These are phyloP conservation scores for Massarina eburnea DNA, from an alignment of 2,329 filamentous ascomycete genomes.

Conservation along the genomic window DNA sequence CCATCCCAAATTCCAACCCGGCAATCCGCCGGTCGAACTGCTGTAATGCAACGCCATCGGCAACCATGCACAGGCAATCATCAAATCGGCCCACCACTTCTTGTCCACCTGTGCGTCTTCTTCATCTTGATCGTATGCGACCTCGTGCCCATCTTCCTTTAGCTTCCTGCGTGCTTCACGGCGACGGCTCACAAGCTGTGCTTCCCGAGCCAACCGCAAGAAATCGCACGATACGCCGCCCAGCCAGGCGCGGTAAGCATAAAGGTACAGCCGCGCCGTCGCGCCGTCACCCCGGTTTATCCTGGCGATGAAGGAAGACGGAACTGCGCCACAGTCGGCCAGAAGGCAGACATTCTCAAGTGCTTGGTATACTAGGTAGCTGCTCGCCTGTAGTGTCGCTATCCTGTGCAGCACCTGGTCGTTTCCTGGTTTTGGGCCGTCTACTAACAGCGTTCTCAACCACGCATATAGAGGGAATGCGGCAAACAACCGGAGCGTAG, in stretches of 20 bases:
- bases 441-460: slow-evolving; percentile 42
- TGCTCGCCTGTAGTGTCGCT: slow-evolving; percentile 43
- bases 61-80: slow-evolving; percentile 48
- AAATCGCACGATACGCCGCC: slow-evolving; percentile 49
- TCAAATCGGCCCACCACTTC: slow-evolving; percentile 47
- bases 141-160: slow-evolving; percentile 28
- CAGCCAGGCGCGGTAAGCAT: slow-evolving; percentile 48
- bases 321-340: slow-evolving; percentile 45
- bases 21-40: slow-evolving; percentile 41
- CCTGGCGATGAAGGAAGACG: slow-evolving; percentile 35
- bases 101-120: slow-evolving; percentile 40
- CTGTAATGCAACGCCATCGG: slow-evolving; percentile 48
- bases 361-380: slow-evolving; percentile 48
- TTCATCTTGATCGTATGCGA: slow-evolving; percentile 39
- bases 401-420: slow-evolving; percentile 47
- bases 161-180: slow-evolving; percentile 31
- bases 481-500: slow-evolving; percentile 48
- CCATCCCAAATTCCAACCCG: slow-evolving; percentile 48
- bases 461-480: slow-evolving; percentile 49
- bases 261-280: slow-evolving; percentile 42
- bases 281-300: slow-evolving; percentile 40
- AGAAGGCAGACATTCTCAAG: slow-evolving; percentile 49
- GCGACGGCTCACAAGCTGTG: slow-evolving; percentile 43
- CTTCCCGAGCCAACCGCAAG: slow-evolving; percentile 45
- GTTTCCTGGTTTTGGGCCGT: slow-evolving; percentile 44